phyloP scores from a whole-genome alignment of 2,329 filamentous ascomycete genomes.

The Dryadomyces sulphureus region DNA sequence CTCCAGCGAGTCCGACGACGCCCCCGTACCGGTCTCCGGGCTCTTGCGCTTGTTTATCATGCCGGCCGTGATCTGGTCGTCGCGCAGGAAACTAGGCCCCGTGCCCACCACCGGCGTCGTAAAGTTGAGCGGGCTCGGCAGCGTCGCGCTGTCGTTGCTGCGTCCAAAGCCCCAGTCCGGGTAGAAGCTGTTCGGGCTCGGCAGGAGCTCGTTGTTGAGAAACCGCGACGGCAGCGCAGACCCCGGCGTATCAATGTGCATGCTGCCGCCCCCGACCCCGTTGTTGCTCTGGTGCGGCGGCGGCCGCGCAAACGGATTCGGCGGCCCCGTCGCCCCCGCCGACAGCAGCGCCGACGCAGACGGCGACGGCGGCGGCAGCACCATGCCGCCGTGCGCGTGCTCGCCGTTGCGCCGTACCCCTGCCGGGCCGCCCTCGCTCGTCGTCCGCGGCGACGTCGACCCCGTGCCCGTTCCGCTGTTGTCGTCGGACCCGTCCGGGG shows the following conservation, averaged over 20 bases:
- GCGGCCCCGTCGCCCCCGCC: slow-evolving; percentile 80
- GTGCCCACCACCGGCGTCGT: slow-evolving; percentile 59
- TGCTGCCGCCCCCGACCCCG: background rate
- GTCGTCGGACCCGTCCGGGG: slow-evolving; percentile 69
- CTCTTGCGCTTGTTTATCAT: slow-evolving; percentile 44
- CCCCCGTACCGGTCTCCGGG: slow-evolving; percentile 30
- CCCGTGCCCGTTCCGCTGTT: slow-evolving; percentile 61
- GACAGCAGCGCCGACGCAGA: slow-evolving; percentile 75
- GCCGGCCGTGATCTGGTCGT: slow-evolving; percentile 28
- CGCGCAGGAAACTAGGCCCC: slow-evolving; percentile 48
- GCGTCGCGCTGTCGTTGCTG: slow-evolving; percentile 60
- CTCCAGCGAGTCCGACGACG: slow-evolving; percentile 26
- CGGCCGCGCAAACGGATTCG: slow-evolving; percentile 88
- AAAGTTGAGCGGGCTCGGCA: slow-evolving; percentile 87
- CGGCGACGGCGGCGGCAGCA: slow-evolving; percentile 84
- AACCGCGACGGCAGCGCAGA: slow-evolving; percentile 87
- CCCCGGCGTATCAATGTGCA: slow-evolving; percentile 67
- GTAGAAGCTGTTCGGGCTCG: slow-evolving; percentile 86
- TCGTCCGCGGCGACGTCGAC: slow-evolving; percentile 40
- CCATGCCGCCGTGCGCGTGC: slow-evolving; percentile 43
- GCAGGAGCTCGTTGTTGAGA: slow-evolving; percentile 72
- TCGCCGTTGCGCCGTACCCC: slow-evolving; percentile 23
- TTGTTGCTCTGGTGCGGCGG: slow-evolving; percentile 47
- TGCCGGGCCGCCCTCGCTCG: slow-evolving; percentile 43
- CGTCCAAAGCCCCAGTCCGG: slow-evolving; percentile 71